These are phyloP conservation scores for Aspergillus intermedius DNA, from an alignment of 2,329 filamentous ascomycete genomes.

Conservation along the genomic window DNA sequence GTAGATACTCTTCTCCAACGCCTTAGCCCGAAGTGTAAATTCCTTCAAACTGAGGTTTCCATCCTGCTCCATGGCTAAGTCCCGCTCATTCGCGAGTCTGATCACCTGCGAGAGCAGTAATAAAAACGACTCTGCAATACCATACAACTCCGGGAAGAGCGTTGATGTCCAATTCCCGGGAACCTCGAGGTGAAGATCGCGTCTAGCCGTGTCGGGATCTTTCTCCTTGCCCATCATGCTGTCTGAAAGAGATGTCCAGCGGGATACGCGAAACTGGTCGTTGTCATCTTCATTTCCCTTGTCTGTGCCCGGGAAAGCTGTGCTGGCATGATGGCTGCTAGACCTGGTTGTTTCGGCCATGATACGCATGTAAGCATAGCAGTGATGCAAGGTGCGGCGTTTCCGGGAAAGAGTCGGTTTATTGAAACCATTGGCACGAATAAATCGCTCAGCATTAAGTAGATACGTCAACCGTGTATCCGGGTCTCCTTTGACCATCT, in stretches of 20 bases:
- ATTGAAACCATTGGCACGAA: slow-evolving; percentile 9
- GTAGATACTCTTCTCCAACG: slow-evolving; percentile 8
- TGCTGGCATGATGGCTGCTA: slow-evolving; percentile 2
- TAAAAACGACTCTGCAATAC: slow-evolving; percentile 11
- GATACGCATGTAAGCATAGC: slow-evolving; percentile 16
- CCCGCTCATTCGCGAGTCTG: slow-evolving; percentile 13
- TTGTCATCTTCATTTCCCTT: not conserved
- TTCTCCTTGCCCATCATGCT: slow-evolving; percentile 13
- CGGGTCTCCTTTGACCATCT: slow-evolving; percentile 14
- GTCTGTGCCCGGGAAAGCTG: not conserved
- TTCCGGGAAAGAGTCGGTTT: slow-evolving; percentile 8
- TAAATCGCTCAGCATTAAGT: slow-evolving; percentile 11
- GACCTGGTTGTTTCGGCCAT: slow-evolving; percentile 13
- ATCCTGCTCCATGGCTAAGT: slow-evolving; percentile 6
- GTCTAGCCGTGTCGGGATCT: slow-evolving; percentile 10
- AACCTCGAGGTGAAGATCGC: slow-evolving; percentile 15
- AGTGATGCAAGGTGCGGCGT: slow-evolving; percentile 12
- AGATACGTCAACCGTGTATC: slow-evolving; percentile 9
- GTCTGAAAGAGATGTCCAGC: slow-evolving; percentile 6
- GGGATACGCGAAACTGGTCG: slow-evolving; percentile 8
- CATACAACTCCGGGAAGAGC: slow-evolving; percentile 13
- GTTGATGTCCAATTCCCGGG: slow-evolving; percentile 13
- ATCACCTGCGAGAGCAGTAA: slow-evolving; percentile 15
- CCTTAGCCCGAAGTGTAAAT: slow-evolving; percentile 12
- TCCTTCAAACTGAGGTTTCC: slow-evolving; percentile 5